Base-by-base conservation (phyloP, 1,284 basidiomycete genomes). In the Cystobasidiaceae sp. region DNA sequence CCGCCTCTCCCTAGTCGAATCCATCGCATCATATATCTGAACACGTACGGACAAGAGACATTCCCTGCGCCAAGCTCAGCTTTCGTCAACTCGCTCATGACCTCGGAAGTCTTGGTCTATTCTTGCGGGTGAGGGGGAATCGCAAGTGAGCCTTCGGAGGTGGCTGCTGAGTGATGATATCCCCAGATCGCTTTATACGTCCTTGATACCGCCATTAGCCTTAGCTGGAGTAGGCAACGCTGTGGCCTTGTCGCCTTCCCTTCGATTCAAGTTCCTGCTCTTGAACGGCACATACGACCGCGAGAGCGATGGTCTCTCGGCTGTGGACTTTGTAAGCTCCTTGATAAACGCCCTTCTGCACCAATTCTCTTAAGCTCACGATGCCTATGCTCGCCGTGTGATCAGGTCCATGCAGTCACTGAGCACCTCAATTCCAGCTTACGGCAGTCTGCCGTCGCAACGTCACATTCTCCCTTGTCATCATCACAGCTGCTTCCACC, bases 251-350 rank as follows among this genome's bases (percentile, higher is more conserved):
- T 93, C 90, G 15, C 78, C 79, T 2, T 81, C 82, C 7, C 79
- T 97, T 15, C 82, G 82, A 39, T 87, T 86, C 39, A 97, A 97
- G 75, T 82, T 97, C 13, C 78, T 98, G 30, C 81, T 98, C 0
- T 78, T 98, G 62, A 98, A 97, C 75, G 82, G 85, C 15, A 82
- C 81, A 67, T 93, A 93, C 71, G 94, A 98, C 75, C 82, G 94
- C 65, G 94, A 98, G 76, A 97, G 93, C 0, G 81, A 84, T 8
- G 88, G 85, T 1, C 94, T 94, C 76, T 83, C 82, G 1, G 93
- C 90, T 0, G 79, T 84, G 13, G 90, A 96, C 76, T 96, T 71
- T 52, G 66, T 71, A 9, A 64, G 68, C n/a, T 62, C 68, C 17
- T 55, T 32, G 15, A n/a, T n/a, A n/a, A n/a, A n/a, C n/a, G 23